Percentiles rank a stretch among this genome's conserved stretches.
Conservation (phyloP, 2,329 filamentous ascomycete genomes). For the Ophiostoma sp. region DNA sequence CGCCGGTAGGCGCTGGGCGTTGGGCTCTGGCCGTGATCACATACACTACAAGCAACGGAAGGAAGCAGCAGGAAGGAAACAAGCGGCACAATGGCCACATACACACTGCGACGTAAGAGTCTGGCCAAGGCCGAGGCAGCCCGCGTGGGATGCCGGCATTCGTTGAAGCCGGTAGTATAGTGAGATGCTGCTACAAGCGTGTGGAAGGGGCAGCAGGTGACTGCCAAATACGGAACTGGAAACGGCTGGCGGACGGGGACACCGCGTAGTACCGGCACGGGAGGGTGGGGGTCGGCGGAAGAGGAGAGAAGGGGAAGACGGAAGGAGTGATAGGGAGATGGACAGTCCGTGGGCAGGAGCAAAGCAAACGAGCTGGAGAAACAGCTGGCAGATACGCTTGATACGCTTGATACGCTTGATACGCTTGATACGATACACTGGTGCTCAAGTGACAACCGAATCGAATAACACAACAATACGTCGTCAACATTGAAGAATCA, state of each 20-base stretch:
- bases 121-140: not conserved
- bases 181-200: too few species aligned
- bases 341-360: not conserved
- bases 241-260: not conserved
- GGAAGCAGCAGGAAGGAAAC: not conserved
- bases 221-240: not conserved
- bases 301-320: not conserved
- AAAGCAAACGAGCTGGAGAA: not conserved
- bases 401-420: too few species aligned
- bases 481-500: not conserved
- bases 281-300: slow-evolving; percentile 7
- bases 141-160: not conserved
- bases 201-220: too few species aligned
- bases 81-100: not conserved
- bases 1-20: not conserved
- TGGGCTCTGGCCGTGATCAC: not conserved
- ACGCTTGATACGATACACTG: too few species aligned
- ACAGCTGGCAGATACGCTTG: not conserved
- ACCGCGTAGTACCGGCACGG: slow-evolving; percentile 9
- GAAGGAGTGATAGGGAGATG: not conserved
- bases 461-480: not conserved
- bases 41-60: not conserved
- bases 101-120: not conserved
- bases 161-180: not conserved
- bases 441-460: not conserved